Percentiles rank a stretch among this genome's conserved stretches.
These are phyloP conservation scores for Aschersonia sp. DNA, from an alignment of 2,329 filamentous ascomycete genomes.

Conservation along the genomic window DNA sequence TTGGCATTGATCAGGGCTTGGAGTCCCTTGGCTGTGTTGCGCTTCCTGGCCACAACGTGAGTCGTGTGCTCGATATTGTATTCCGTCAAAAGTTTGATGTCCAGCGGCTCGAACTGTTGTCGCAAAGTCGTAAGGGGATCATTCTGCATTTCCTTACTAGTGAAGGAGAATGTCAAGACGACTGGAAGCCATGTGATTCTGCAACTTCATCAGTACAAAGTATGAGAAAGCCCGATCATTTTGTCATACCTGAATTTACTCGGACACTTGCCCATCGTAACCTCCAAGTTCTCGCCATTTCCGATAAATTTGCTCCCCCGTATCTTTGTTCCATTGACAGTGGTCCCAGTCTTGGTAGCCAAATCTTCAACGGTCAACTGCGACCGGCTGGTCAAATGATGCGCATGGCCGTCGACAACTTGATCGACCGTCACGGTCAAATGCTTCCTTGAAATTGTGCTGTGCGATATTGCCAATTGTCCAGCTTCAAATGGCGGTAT, in stretches of 20 bases:
- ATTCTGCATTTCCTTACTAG: conserved; percentile 53
- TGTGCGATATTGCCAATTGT: conserved; percentile 58
- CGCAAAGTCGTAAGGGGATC: conserved; percentile 50
- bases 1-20: conserved; percentile 74
- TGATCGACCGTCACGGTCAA: conserved; percentile 58
- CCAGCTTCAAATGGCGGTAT: conserved; percentile 30
- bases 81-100: conserved; percentile 69
- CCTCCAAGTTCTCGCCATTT: conserved; percentile 34
- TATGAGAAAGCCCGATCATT: no score
- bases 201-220: conserved; percentile 2
- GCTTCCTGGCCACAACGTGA: conserved; percentile 76
- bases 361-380: conserved; percentile 62
- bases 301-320: conserved; percentile 46
- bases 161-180: conserved; percentile 61
- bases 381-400: conserved; percentile 50
- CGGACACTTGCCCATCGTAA: conserved; percentile 60
- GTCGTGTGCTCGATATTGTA: conserved; percentile 62
- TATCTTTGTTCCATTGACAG: conserved; percentile 58
- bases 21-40: conserved; percentile 77
- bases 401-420: conserved; percentile 52
- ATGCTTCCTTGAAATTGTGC: conserved; percentile 80
- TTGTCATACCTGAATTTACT: conserved; percentile 43
- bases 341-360: conserved; percentile 73
- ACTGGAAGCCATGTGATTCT: conserved; percentile 70
- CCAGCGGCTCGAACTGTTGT: conserved; percentile 62